Evolutionary conservation across 208 protist genomes (phyloP).

Genomic region (Trypanosoma rangeli): DNA sequence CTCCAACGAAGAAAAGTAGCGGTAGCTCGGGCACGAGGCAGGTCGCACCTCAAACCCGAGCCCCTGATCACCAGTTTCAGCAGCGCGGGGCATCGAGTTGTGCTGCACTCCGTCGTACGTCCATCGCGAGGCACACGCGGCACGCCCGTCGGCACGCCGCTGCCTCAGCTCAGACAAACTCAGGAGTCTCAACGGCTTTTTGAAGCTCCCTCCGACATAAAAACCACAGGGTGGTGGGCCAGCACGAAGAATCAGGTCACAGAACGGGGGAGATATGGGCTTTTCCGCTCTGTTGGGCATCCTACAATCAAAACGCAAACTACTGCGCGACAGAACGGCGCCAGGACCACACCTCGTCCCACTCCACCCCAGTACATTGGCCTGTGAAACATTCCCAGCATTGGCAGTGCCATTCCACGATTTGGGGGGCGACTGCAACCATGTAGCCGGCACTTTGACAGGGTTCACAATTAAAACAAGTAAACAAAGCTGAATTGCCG

Average conservation of each 20-base stretch:
- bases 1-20: conserved; percentile 13
- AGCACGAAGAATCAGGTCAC: neutral
- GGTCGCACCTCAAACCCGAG: conserved; percentile 4
- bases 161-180: neutral
- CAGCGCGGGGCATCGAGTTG: conserved; percentile 3
- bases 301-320: neutral
- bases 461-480: neutral
- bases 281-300: too few relatives aligned
- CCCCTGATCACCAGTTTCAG: neutral
- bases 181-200: neutral
- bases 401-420: too few relatives aligned
- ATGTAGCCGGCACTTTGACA: neutral
- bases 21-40: conserved; percentile 4
- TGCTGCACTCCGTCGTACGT: conserved; percentile 8
- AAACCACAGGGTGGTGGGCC: conserved; percentile 5
- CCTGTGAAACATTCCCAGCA: neutral
- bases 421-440: neutral
- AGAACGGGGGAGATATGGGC: neutral
- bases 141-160: neutral
- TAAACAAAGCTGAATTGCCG: neutral
- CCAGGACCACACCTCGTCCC: conserved; percentile 1
- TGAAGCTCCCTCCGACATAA: conserved; percentile 3
- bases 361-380: neutral
- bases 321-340: neutral
- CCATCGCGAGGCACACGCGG: neutral